Conservation (phyloP, 2,329 filamentous ascomycete genomes). For the Colletotrichum magnum region DNA sequence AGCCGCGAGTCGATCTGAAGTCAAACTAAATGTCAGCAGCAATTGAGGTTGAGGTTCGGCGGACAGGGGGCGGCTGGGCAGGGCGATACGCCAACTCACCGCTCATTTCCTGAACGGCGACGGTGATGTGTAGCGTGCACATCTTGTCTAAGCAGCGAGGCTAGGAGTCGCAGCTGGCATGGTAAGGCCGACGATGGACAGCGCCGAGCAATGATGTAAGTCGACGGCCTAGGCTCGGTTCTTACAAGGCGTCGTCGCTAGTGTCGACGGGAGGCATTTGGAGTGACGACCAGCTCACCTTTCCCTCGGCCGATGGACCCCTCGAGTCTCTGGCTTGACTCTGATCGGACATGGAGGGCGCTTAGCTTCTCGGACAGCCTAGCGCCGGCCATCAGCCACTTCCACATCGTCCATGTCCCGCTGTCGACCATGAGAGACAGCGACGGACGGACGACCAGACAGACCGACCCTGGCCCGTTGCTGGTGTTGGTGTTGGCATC, state of each 20-base stretch:
- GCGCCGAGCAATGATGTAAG: conserved; percentile 37
- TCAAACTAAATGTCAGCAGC: background rate
- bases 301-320: conserved; percentile 12
- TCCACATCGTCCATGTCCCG: conserved; percentile 14
- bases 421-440: conserved; percentile 18
- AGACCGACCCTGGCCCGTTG: background rate
- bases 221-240: conserved; percentile 29
- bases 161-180: background rate
- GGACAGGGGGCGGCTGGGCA: conserved; percentile 22
- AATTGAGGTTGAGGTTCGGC: conserved; percentile 12
- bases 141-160: too few species aligned
- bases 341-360: conserved; percentile 34
- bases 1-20: background rate
- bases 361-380: conserved; percentile 28
- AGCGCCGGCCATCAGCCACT: conserved; percentile 27
- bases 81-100: conserved; percentile 40
- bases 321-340: conserved; percentile 15
- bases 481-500: too few species aligned
- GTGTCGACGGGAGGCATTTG: conserved; percentile 31
- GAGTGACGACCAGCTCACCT: conserved; percentile 19
- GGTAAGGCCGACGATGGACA: conserved; percentile 21
- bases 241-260: conserved; percentile 30
- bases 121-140: background rate
- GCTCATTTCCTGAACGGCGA: conserved; percentile 37
- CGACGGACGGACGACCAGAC: background rate